phyloP scores from a whole-genome alignment of 2,329 filamentous ascomycete genomes.

The Neonectria hederae region DNA sequence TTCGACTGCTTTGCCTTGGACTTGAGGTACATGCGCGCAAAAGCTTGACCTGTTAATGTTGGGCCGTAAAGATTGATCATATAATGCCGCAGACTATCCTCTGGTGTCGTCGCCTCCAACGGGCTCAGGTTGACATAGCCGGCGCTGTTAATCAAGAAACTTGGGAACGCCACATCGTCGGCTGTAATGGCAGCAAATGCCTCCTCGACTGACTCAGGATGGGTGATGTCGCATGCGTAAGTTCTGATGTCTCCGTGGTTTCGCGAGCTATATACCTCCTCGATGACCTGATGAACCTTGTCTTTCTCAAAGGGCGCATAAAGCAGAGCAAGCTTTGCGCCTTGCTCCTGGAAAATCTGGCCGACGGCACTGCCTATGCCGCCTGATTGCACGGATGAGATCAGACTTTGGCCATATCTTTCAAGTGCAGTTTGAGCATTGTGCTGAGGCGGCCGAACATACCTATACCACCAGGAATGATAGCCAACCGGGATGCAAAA shows the following conservation, averaged over 20 bases:
- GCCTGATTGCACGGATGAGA: neutral
- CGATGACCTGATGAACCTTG: neutral
- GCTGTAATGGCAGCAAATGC: slow-evolving; percentile 7
- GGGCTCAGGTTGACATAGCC: slow-evolving; percentile 12
- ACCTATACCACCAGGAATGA: slow-evolving; percentile 15
- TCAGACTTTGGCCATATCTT: neutral
- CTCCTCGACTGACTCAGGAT: neutral
- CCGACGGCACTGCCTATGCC: slow-evolving; percentile 9
- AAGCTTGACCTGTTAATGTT: slow-evolving; percentile 9
- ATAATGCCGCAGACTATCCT: slow-evolving; percentile 8
- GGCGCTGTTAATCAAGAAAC: slow-evolving; percentile 11
- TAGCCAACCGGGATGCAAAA: slow-evolving; percentile 4
- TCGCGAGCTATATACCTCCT: slow-evolving; percentile 7
- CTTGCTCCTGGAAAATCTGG: slow-evolving; percentile 1
- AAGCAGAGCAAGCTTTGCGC: slow-evolving; percentile 6
- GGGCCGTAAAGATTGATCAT: slow-evolving; percentile 15
- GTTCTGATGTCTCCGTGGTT: neutral
- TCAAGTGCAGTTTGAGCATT: neutral
- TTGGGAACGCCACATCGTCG: slow-evolving; percentile 10
- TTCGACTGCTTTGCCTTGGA: neutral
- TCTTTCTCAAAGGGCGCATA: slow-evolving; percentile 11
- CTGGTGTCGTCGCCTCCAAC: slow-evolving; percentile 2
- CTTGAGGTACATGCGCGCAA: slow-evolving; percentile 9
- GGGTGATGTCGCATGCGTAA: slow-evolving; percentile 11
- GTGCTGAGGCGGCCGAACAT: neutral